Evolutionary conservation across 352 stramenopile genomes (phyloP).

Genomic region (Phytophthora brassicae): DNA sequence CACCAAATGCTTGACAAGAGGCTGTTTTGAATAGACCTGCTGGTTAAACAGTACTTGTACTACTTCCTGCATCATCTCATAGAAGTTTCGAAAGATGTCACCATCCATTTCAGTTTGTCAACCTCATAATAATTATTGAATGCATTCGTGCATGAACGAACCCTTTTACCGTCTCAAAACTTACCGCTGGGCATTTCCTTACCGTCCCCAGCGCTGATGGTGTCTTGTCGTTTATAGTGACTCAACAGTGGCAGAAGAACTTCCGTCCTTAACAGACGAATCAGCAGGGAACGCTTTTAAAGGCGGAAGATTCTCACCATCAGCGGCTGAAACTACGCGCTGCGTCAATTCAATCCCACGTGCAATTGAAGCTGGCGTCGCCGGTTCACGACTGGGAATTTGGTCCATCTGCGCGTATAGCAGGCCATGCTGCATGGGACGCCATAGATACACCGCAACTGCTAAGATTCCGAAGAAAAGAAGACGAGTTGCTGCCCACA

Average conservation of each 20-base stretch:
- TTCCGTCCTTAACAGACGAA: neutral
- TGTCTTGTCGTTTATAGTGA: conserved; percentile 21
- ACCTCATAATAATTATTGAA: conserved; percentile 27
- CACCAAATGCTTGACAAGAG: neutral
- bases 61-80: neutral
- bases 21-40: too few relatives aligned
- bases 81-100: neutral
- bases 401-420: conserved; percentile 84
- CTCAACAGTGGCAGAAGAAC: conserved; percentile 17
- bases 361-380: conserved; percentile 45
- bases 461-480: conserved; percentile 71
- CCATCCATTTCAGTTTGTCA: conserved; percentile 9
- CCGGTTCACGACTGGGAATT: conserved; percentile 66
- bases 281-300: conserved; percentile 5
- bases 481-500: conserved; percentile 76
- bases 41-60: neutral
- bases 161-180: conserved; percentile 4
- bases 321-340: conserved; percentile 53
- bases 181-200: neutral
- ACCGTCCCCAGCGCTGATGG: neutral
- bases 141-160: conserved; percentile 1
- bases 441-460: conserved; percentile 76
- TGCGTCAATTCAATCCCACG: conserved; percentile 60
- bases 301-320: conserved; percentile 35
- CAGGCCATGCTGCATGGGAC: conserved; percentile 58